Base-by-base conservation (phyloP, 768 basidiomycete genomes). In the Tubosaeta brunneosetosa region DNA sequence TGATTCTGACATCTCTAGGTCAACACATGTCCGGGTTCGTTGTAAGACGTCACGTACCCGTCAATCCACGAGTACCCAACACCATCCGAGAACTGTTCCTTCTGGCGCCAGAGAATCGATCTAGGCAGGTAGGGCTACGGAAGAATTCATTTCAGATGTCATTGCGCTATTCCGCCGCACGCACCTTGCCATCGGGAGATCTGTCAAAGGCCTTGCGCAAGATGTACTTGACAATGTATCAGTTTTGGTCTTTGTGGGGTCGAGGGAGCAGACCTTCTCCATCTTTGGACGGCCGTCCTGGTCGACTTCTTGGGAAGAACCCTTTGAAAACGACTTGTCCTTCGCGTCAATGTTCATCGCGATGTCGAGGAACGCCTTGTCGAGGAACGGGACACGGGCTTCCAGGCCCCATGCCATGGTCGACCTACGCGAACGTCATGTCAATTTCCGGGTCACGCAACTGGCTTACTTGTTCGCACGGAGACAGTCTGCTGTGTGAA, bases 371-470 rank as follows among this genome's bases (percentile, higher is more conserved):
- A 99, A 99, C 14, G 82, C 75, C 74, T 94, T 95, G 78, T 99
- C 97, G 50, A 99, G 83, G 84, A 99, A 99, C 12, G 97, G 97
- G 6, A 99, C 97, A 44, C 97, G 91, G 3, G 94, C 94, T 69
- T 99, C 97, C 44, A 99, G 83, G 56, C 97, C 97, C 94, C 95
- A 99, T 1, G 97, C 97, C 97, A 99, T 98, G 8, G 97, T 98
- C 26, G 94, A 97, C 66, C 90, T 90, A 56, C 41, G 42, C 53
- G 45, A 40, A n/a, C 17, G 41, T 54, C 49, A n/a, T 14, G 41
- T 55, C 48, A 56, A 41, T 40, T 52, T 38, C 31, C 32, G 26
- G 29, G 26, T 47, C 11, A 46, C 54, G 16, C 29, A 40, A 10
- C 22, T n/a, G 31, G 66, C 80, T 58, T 55, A 90, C 91, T 99